A percentile compares a stretch with the other conserved stretches of the same genome.
Evolutionary conservation across 768 basidiomycete genomes (phyloP).

Genomic region (Boletus rubropictus): DNA sequence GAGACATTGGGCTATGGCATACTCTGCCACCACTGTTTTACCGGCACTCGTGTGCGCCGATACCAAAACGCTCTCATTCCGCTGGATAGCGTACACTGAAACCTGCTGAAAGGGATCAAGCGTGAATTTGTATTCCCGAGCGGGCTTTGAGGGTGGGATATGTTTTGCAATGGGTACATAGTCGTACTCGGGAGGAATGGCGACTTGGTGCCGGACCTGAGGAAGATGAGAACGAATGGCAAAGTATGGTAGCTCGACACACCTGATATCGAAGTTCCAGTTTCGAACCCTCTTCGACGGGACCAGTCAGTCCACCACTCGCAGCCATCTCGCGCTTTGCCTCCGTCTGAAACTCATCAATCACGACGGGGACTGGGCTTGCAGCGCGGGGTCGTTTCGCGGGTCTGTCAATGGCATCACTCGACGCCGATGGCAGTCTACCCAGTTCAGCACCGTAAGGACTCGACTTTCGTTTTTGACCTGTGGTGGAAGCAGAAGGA

Average conservation of each 20-base stretch:
- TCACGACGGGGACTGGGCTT: conserved; percentile 66
- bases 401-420: conserved; percentile 30
- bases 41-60: conserved; percentile 99
- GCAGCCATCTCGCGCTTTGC: conserved; percentile 88
- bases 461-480: conserved; percentile 26
- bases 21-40: conserved; percentile 99
- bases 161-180: conserved; percentile 90
- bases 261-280: conserved; percentile 80
- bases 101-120: conserved; percentile 97
- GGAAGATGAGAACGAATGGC: conserved; percentile 1
- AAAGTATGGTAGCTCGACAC: not conserved
- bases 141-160: conserved; percentile 85
- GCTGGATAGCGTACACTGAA: conserved; percentile 89
- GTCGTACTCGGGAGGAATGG: conserved; percentile 85
- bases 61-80: conserved; percentile 95
- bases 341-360: conserved; percentile 94
- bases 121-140: conserved; percentile 89
- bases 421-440: conserved; percentile 8
- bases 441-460: conserved; percentile 2
- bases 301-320: conserved; percentile 78
- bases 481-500: not conserved
- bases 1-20: conserved; percentile 95
- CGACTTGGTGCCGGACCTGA: conserved; percentile 93
- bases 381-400: conserved; percentile 57
- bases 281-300: conserved; percentile 59